Evolutionary conservation across 495 filamentous ascomycete genomes (phyloP).

Genomic region (Oidiodendron maius): DNA sequence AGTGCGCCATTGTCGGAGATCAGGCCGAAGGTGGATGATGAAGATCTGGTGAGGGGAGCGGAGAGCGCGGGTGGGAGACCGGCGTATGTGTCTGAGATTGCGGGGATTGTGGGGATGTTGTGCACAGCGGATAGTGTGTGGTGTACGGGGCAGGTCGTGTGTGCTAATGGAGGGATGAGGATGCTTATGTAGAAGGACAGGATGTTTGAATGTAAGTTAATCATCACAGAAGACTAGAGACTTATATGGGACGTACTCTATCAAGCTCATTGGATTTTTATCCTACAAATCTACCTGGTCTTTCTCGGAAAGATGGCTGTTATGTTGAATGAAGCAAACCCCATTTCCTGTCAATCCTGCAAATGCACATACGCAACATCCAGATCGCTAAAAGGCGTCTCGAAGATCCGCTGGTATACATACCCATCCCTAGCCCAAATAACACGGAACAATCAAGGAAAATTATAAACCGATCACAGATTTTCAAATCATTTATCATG

Average conservation of each 20-base stretch:
- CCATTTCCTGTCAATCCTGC: too few species aligned
- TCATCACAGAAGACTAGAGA: background rate
- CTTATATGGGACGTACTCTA: background rate
- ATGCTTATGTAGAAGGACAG: conserved; percentile 25
- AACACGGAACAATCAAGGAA: conserved; percentile 7
- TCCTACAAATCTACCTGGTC: background rate
- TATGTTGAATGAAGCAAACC: conserved; percentile 14
- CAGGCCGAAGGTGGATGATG: conserved; percentile 49
- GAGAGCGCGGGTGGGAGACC: conserved; percentile 62
- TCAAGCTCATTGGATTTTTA: background rate
- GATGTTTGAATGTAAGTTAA: background rate
- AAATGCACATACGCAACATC: too few species aligned
- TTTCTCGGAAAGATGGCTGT: too few species aligned
- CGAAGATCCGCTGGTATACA: too few species aligned
- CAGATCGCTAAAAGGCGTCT: too few species aligned
- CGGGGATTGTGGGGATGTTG: conserved; percentile 80
- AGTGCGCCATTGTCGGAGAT: conserved; percentile 58
- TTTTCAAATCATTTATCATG: too few species aligned
- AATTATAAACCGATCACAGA: conserved; percentile 12
- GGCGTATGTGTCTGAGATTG: conserved; percentile 71
- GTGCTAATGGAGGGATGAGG: conserved; percentile 79
- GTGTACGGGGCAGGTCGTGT: conserved; percentile 82
- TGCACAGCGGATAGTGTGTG: conserved; percentile 66
- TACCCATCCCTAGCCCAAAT: background rate
- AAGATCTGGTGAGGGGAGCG: conserved; percentile 52